These are phyloP conservation scores for Taphrina deformans DNA, from an alignment of 1,139 yeast genomes.

Conservation along the genomic window DNA sequence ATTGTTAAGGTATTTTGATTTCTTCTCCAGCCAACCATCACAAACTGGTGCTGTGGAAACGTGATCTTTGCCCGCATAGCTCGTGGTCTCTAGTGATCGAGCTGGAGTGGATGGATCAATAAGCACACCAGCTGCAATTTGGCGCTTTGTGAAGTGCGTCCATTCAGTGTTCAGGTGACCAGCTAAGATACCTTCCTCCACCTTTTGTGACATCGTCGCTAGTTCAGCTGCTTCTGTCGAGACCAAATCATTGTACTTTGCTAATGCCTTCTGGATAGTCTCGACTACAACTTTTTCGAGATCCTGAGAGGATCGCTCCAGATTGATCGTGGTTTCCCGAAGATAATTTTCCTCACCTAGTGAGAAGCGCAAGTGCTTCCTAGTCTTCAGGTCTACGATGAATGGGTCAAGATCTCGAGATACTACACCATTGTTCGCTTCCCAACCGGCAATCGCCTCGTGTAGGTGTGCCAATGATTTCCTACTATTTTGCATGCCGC, in stretches of 20 bases:
- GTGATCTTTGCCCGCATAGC: constrained; percentile 67
- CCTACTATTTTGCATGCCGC: constrained; percentile 63
- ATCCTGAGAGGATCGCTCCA: constrained; percentile 85
- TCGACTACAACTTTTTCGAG: constrained; percentile 82
- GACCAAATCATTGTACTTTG: constrained; percentile 65
- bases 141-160: constrained; percentile 72
- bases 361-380: constrained; percentile 73
- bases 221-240: constrained; percentile 70
- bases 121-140: constrained; percentile 56
- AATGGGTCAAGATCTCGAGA: constrained; percentile 74
- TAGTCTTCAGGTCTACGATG: constrained; percentile 67
- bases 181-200: constrained; percentile 62
- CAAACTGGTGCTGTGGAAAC: constrained; percentile 70
- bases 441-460: constrained; percentile 40
- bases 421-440: constrained; percentile 45
- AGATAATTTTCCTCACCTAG: constrained; percentile 79
- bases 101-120: constrained; percentile 72
- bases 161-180: constrained; percentile 83
- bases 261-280: constrained; percentile 79
- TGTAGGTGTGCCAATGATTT: constrained; percentile 36
- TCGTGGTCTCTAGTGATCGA: constrained; percentile 63
- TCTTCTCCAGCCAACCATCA: constrained; percentile 80
- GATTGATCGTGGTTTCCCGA: constrained; percentile 81
- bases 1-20: constrained; percentile 85
- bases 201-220: constrained; percentile 48